Base-by-base conservation (phyloP, 2,329 filamentous ascomycete genomes). In the Aspergillus ochraceoroseus region DNA sequence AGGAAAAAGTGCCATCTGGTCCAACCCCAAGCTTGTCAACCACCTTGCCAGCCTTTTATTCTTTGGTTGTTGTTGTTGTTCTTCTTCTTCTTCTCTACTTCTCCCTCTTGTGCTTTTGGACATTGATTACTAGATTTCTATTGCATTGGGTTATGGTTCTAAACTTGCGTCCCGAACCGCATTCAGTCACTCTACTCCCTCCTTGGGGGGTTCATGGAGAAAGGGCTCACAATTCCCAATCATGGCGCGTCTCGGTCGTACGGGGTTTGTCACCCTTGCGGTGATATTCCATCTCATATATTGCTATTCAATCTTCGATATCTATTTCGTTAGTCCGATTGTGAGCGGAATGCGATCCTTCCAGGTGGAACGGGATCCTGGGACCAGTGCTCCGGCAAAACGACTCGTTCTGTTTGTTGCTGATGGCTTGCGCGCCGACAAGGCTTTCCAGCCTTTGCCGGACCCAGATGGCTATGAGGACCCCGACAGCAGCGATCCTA, bases 241-340 rank as follows among this genome's bases (percentile, higher is more conserved):
- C 44, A 72, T 72, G 70, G 68, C 70, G 49, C 75, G 77, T 57
- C 66, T 80, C 44, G 72, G 77, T 53, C 87, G 89, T 61, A 78
- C 85, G 59, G 83, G 82, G 61, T 96, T 98, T 64, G 70, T 96
- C 65, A 82, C 83, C 62, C 79, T 94, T 61, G 92, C 92, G 55
- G 77, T 95, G 61, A 70, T 90, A 46, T 98, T 98, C 64, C 94
- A 98, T 67, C 65, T 96, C 38, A 79, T 94, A 51, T 98, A 98
- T 65, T 83, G 95, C 41, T 85, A 83, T 62, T 95, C 88, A 45
- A 96, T 96, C 58, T 98, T 98, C 69, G 89, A 95, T 65, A 92
- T 96, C 50, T 96, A 98, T 69, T 98, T 98, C 62, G 88, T 95
- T 61, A 95, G 88, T 63, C 92, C 92, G 14, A 92, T 98, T 54